Conservation (phyloP, 1,284 basidiomycete species). For the Papiliotrema flavescens region DNA sequence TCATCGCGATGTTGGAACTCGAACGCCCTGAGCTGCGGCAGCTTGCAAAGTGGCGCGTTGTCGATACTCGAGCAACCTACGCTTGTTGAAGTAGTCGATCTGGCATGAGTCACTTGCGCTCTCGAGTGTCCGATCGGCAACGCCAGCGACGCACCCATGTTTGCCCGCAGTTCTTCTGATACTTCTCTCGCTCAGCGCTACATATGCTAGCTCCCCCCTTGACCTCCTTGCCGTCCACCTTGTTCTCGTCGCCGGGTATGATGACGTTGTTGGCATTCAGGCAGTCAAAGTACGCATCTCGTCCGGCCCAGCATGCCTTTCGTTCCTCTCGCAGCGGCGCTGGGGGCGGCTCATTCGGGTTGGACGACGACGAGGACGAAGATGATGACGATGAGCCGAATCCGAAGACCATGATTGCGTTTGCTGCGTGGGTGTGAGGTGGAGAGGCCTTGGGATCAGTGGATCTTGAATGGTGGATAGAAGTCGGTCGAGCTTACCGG, state of each 20-base stretch:
- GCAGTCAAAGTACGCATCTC: slow-evolving; percentile 50
- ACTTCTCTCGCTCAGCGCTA: slow-evolving; percentile 33
- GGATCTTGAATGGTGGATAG: not conserved
- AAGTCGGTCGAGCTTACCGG: not conserved
- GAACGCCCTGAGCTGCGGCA: slow-evolving; percentile 31
- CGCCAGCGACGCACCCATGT: slow-evolving; percentile 47
- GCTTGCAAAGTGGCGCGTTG: slow-evolving; percentile 46
- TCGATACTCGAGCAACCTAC: slow-evolving; percentile 47
- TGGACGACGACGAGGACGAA: slow-evolving; percentile 7
- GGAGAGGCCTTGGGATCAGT: not conserved
- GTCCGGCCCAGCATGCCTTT: slow-evolving; percentile 45
- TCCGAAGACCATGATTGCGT: slow-evolving; percentile 2
- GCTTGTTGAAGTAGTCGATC: slow-evolving; percentile 53
- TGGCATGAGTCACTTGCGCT: slow-evolving; percentile 12
- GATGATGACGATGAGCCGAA: slow-evolving; percentile 15
- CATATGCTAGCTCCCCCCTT: slow-evolving; percentile 34
- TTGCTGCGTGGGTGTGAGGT: not conserved
- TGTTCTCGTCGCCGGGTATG: slow-evolving; percentile 24
- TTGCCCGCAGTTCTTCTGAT: slow-evolving; percentile 45
- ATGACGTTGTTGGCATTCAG: slow-evolving; percentile 42
- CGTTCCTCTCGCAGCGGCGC: slow-evolving; percentile 48
- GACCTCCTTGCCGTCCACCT: slow-evolving; percentile 17
- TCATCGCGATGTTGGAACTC: not conserved
- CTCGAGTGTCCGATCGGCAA: not conserved
- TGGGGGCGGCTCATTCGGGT: slow-evolving; percentile 12